phyloP scores from a whole-genome alignment of 1,284 basidiomycete genomes.

The Porogramme epimiltina region DNA sequence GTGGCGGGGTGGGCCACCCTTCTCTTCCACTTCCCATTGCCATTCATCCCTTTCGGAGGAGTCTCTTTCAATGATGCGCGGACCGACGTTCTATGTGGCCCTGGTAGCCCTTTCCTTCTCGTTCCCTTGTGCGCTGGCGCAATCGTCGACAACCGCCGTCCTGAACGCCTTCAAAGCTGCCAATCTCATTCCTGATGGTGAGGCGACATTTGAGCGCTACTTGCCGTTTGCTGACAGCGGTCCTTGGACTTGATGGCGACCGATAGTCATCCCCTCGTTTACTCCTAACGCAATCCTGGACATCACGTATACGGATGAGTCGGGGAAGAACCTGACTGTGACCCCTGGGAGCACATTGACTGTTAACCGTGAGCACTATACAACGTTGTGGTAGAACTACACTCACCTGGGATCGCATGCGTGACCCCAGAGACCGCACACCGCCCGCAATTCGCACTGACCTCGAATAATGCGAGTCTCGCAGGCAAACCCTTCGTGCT shows the following conservation, averaged over 20 bases:
- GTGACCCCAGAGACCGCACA: background rate
- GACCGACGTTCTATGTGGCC: background rate
- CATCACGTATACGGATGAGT: background rate
- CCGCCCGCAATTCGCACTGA: constrained; percentile 1
- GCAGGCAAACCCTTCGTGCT: constrained; percentile 36
- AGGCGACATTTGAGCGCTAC: background rate
- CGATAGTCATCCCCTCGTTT: background rate
- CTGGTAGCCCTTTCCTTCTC: background rate
- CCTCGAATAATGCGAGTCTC: background rate
- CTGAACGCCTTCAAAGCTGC: background rate
- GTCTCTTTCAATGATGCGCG: background rate
- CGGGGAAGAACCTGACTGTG: background rate
- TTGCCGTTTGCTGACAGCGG: background rate
- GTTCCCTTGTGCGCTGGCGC: background rate
- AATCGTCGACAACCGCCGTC: background rate
- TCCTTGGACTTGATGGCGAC: background rate
- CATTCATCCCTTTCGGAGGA: background rate
- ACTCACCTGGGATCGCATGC: background rate
- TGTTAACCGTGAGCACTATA: background rate
- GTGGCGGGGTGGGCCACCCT: background rate
- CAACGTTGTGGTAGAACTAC: background rate
- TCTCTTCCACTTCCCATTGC: background rate
- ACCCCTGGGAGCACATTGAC: background rate
- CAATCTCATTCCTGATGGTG: background rate
- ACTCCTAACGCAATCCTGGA: background rate